Percentiles rank a stretch among this genome's conserved stretches.
These are phyloP conservation scores for Colletotrichum orbiculare DNA, from an alignment of 2,329 filamentous ascomycete species.

Conservation along the genomic window DNA sequence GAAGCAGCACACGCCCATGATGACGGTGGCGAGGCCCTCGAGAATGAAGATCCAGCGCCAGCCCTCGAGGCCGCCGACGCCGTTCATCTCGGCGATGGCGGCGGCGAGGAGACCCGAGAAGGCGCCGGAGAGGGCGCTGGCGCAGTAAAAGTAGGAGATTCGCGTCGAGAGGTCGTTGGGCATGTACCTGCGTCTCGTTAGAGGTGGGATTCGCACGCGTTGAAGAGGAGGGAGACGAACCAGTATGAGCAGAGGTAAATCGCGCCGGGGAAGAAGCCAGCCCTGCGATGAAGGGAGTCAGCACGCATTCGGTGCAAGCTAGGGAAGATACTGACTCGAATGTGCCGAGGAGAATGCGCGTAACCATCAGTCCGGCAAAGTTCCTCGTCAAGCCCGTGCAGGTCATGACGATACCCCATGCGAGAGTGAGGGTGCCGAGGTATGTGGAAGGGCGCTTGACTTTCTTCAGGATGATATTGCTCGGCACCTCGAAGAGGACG, in stretches of 20 bases:
- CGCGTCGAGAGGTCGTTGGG: slow-evolving; percentile 42
- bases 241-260: slow-evolving; percentile 63
- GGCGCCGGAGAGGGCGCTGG: slow-evolving; percentile 74
- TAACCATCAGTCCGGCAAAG: slow-evolving; percentile 41
- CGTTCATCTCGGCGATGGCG: slow-evolving; percentile 64
- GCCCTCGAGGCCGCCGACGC: slow-evolving; percentile 50
- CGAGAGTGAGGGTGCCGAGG: slow-evolving; percentile 71
- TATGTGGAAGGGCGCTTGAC: slow-evolving; percentile 71
- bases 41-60: slow-evolving; percentile 51
- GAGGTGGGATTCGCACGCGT: accelerated
- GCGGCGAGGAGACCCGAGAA: slow-evolving; percentile 70
- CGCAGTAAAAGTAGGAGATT: slow-evolving; percentile 77
- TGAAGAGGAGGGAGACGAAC: slow-evolving; percentile 67
- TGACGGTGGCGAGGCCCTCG: slow-evolving; percentile 42
- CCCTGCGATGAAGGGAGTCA: slow-evolving; percentile 41
- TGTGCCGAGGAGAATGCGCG: slow-evolving; percentile 61
- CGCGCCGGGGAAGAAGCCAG: slow-evolving; percentile 65
- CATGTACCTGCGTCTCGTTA: slow-evolving; percentile 62
- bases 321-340: slow-evolving; percentile 51
- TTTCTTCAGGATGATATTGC: slow-evolving; percentile 73
- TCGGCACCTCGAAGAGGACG: slow-evolving; percentile 71
- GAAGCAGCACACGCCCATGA: slow-evolving; percentile 41
- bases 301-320: no score
- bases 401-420: slow-evolving; percentile 45
- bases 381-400: slow-evolving; percentile 41